A percentile compares a stretch with the other conserved stretches of the same genome.
Conservation (phyloP, 768 basidiomycete species). For the Suillus tomentosus region DNA sequence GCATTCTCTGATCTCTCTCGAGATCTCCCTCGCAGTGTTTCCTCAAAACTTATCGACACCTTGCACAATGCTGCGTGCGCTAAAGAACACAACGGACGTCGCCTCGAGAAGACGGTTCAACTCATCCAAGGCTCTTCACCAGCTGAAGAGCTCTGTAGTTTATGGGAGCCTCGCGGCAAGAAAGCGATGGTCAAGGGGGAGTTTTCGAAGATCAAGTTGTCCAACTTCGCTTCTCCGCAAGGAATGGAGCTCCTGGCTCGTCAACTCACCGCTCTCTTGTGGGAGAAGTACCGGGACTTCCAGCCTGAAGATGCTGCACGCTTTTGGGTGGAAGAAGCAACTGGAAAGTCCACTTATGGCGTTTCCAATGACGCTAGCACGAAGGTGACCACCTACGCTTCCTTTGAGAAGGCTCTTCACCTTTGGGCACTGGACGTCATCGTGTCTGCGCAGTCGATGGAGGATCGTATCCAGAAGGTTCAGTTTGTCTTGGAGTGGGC, state of each 20-base stretch:
- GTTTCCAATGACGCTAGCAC: slow-evolving; percentile 26
- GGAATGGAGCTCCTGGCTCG: slow-evolving; percentile 47
- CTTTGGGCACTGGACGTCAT: slow-evolving; percentile 45
- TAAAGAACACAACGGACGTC: slow-evolving; percentile 28
- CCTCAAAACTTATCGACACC: slow-evolving; percentile 29
- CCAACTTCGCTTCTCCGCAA: slow-evolving; percentile 35
- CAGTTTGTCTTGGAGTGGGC: slow-evolving; percentile 51
- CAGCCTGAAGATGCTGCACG: slow-evolving; percentile 46
- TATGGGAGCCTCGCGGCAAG: slow-evolving; percentile 30
- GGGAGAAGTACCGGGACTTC: slow-evolving; percentile 40
- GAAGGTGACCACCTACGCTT: slow-evolving; percentile 33
- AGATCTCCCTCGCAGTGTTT: slow-evolving; percentile 33
- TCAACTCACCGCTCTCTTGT: slow-evolving; percentile 44
- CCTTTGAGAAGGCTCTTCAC: slow-evolving; percentile 39
- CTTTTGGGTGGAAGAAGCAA: slow-evolving; percentile 38
- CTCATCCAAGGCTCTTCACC: slow-evolving; percentile 24
- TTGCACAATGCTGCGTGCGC: slow-evolving; percentile 30
- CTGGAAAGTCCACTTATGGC: slow-evolving; percentile 18
- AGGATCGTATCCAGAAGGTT: slow-evolving; percentile 29
- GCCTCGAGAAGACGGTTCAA: slow-evolving; percentile 28
- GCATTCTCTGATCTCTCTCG: slow-evolving; percentile 31
- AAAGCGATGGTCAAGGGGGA: slow-evolving; percentile 31
- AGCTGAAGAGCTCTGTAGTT: slow-evolving; percentile 20
- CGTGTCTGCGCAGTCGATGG: slow-evolving; percentile 24
- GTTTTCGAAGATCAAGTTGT: slow-evolving; percentile 31